These are phyloP conservation scores for Coemansia reversa DNA, from an alignment of 192 early-diverging fungal genomes.

Conservation along the genomic window DNA sequence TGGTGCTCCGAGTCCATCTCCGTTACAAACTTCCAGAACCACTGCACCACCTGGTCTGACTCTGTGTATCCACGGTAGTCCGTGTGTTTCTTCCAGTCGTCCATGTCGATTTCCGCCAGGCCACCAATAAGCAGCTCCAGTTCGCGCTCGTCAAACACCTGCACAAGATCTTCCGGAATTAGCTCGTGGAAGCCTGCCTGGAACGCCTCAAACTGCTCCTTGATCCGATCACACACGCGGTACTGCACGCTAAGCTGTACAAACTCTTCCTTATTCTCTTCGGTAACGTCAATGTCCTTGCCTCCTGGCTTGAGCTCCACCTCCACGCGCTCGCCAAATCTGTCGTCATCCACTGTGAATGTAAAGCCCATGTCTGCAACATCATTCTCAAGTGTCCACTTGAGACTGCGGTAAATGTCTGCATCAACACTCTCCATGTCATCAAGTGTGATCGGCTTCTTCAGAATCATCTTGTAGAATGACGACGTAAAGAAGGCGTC, in stretches of 20 bases:
- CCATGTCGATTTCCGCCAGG: slow-evolving; percentile 92
- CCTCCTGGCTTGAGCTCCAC: slow-evolving; percentile 89
- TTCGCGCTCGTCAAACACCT: slow-evolving; percentile 97
- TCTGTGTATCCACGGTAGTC: slow-evolving; percentile 98
- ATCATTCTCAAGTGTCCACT: slow-evolving; percentile 95
- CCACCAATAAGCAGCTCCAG: slow-evolving; percentile 97
- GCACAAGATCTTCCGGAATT: slow-evolving; percentile 91
- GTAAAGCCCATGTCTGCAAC: slow-evolving; percentile 81
- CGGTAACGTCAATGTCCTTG: slow-evolving; percentile 87
- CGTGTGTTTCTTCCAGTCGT: slow-evolving; percentile 99
- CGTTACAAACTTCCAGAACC: slow-evolving; percentile 94
- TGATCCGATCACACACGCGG: slow-evolving; percentile 84
- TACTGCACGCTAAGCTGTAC: slow-evolving; percentile 88
- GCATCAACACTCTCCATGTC: slow-evolving; percentile 97
- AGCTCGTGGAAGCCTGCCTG: slow-evolving; percentile 92
- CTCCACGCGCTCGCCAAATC: slow-evolving; percentile 85
- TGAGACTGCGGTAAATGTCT: slow-evolving; percentile 84
- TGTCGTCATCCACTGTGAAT: slow-evolving; percentile 93
- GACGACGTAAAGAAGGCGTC: slow-evolving; percentile 95
- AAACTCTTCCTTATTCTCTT: slow-evolving; percentile 97
- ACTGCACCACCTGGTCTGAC: slow-evolving; percentile 89
- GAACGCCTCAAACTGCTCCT: slow-evolving; percentile 97
- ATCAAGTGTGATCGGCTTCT: slow-evolving; percentile 81
- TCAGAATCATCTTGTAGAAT: slow-evolving; percentile 95
- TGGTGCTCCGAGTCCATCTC: slow-evolving; percentile 93